Evolutionary conservation across 2,329 filamentous ascomycete species (phyloP), one percentile per base, ranked within the genome.

Genomic region (Colletotrichum siamense): DNA sequence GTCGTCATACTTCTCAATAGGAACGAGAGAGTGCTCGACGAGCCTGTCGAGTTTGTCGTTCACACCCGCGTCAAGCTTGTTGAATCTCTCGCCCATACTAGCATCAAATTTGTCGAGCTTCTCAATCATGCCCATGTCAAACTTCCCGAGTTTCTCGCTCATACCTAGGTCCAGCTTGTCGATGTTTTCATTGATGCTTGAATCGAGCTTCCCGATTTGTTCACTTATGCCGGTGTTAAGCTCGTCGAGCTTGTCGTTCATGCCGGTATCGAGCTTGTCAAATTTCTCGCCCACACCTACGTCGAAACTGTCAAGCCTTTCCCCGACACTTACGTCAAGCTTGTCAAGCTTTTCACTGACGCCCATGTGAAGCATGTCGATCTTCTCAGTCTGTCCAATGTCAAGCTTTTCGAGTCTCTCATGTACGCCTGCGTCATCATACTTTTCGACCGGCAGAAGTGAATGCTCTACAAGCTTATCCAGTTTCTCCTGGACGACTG

Each of bases 261-360:
- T 75, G 28, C 66, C 62, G 28, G 77, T 69, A 12, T 66, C 65
- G 12, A 92, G 86, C 71, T 94, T 64, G 57, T 73, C 69, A 16
- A 73, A 66, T n/a, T 64, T 76, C 24, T 73, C 73, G 92, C 66
- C 91, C 91, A 52, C 95, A 16, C n/a, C 22, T 10, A 15, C 22
- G 34, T 64, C 88, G 6, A 94, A 84, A 77, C 77, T 81, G 75
- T 82, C 81, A 16, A 83, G 79, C 73, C 82, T 83, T 13, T 79
- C 78, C 18, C 80, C 80, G 28, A 83, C 76, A 34, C 67, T 59
- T 32, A 73, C 71, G 8, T 65, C 68, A 9, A 92, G 86, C 72
- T 94, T 92, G 71, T 92, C 86, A 75, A 94, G 90, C 82, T 90
- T 91, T 74, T 90, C 88, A 78, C 92, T 87, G 32, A 93, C 86